These are phyloP conservation scores for Echinochloa phyllopogon DNA, from an alignment of 176 grass and related monocot genomes.

Conservation along the genomic window DNA sequence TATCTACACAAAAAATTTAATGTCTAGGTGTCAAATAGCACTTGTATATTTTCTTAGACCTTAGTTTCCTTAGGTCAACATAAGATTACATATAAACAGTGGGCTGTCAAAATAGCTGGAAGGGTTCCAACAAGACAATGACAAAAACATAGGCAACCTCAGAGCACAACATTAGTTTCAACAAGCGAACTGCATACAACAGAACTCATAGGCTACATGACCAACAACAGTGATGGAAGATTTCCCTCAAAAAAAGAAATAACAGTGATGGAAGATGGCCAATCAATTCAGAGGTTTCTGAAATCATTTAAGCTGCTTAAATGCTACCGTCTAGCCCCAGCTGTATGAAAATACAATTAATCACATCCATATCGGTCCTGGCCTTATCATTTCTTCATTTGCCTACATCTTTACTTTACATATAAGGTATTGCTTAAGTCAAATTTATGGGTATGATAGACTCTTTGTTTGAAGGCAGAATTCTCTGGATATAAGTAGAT, in stretches of 20 bases:
- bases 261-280: not conserved
- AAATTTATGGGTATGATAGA: constrained; percentile 9
- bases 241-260: not conserved
- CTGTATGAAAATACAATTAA: constrained; percentile 43
- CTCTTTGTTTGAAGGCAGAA: constrained; percentile 23
- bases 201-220: not conserved
- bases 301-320: constrained; percentile 16
- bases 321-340: constrained; percentile 14
- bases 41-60: not conserved
- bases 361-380: constrained; percentile 33
- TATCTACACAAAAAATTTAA: not conserved
- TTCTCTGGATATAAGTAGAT: constrained; percentile 36
- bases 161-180: not conserved
- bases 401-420: constrained; percentile 34
- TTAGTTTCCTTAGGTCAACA: not conserved
- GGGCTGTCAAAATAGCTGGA: not conserved
- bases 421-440: constrained; percentile 33
- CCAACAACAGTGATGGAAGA: not conserved
- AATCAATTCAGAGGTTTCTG: constrained; percentile 33
- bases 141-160: not conserved
- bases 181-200: not conserved
- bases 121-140: not conserved
- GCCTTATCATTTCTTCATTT: constrained; percentile 31
- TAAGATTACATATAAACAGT: not conserved
- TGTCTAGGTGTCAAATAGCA: not conserved